Evolutionary conservation across 208 protist genomes (phyloP), one percentile per base, ranked within the genome.

Genomic region (Trypanosoma vivax): DNA sequence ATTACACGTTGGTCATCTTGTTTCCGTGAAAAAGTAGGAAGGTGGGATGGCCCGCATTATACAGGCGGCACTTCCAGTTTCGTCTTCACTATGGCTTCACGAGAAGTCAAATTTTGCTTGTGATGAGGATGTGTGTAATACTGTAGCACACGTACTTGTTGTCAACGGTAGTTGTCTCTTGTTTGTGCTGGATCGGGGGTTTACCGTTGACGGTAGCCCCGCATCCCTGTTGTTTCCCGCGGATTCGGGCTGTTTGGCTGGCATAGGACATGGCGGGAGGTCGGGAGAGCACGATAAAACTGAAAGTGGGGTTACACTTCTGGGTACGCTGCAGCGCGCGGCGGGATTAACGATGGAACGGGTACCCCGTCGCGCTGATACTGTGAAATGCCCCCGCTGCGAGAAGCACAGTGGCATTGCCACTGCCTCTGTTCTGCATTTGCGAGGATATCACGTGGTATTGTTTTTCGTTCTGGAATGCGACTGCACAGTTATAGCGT

Each of bases 381-480:
- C 3, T 18, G 31, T 46, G 13, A 13, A 18, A 0, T 52, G 50
- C 33, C 35, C 9, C 6, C 10, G 24, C 11, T 54, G 50, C 24
- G 40, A 14, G 23, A 50, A 16, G 37, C 2, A 16, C 50, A 28
- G 41, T n/a, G 50, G 61, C 29, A 60, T 68, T 50, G 23, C n/a
- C 38, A 46, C 50, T 10, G 34, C 48, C 13, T 43, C 48, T 6
- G 45, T 27, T 27, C 23, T 68, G 18, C 37, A 34, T 9, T 10
- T 49, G 7, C 7, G 60, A 13, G 35, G 24, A 23, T 14, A 3
- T 11, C 39, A 61, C 50, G 34, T 68, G 2, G 52, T 61, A 1
- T 19, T 68, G 1, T 68, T 60, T 29, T 55, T 61, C 41, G 52
- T 68, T 34, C 9, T 68, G 39, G 35, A 58, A 31, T 68, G 61